Percentiles rank a stretch among this genome's conserved stretches.
Conservation (phyloP, 108 stramenopile species). For the Cylindrotheca fusiformis region DNA sequence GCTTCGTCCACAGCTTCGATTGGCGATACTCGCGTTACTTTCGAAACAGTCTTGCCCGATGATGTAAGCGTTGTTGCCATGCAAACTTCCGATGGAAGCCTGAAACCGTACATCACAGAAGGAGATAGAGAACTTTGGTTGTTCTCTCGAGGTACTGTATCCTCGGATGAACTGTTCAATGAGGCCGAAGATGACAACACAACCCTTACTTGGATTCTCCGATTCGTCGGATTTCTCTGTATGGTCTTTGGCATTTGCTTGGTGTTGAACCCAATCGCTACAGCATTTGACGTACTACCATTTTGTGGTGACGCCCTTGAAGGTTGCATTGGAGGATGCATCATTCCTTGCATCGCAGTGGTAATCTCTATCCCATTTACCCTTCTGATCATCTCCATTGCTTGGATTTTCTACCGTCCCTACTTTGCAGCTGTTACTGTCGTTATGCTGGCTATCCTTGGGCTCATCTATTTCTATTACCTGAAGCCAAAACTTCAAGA, state of each 20-base stretch:
- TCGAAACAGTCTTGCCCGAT: constrained; percentile 1
- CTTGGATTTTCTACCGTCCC: constrained; percentile 24
- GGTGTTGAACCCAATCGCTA: constrained; percentile 20
- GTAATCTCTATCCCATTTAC: constrained; percentile 11
- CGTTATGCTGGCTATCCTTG: not conserved
- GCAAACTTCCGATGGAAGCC: constrained; percentile 4
- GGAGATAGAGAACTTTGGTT: constrained; percentile 13
- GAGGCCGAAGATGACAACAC: constrained; percentile 22
- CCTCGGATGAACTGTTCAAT: constrained; percentile 19
- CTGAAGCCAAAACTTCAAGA: not conserved
- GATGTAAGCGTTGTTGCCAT: constrained; percentile 17
- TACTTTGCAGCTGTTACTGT: constrained; percentile 7
- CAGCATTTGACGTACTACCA: constrained; percentile 22
- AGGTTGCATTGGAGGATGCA: constrained; percentile 20
- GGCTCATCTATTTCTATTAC: not conserved
- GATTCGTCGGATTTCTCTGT: constrained; percentile 19
- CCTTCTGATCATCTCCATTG: constrained; percentile 21
- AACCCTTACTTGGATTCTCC: constrained; percentile 20
- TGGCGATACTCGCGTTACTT: constrained; percentile 3
- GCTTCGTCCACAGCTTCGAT: not conserved
- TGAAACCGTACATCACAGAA: constrained; percentile 10
- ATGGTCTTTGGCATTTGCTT: constrained; percentile 23
- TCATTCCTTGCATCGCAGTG: constrained; percentile 19
- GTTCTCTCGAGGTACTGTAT: constrained; percentile 3
- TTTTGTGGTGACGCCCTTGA: constrained; percentile 17